Percentiles rank a stretch among this genome's conserved stretches.
Evolutionary conservation across 306 rosid genomes (phyloP).

Genomic region (Spatholobus suberectus): DNA sequence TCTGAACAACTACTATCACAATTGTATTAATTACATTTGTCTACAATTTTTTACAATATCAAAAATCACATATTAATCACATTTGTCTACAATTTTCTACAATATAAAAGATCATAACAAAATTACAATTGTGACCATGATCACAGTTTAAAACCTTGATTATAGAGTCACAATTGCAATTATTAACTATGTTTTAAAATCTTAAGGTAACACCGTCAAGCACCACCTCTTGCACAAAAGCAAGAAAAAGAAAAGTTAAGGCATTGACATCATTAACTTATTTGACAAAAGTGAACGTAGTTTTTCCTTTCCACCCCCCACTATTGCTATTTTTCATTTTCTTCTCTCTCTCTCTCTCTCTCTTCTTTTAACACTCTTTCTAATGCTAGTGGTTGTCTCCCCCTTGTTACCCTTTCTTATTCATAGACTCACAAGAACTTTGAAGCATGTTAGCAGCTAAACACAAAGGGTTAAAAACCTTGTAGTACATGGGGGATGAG

Average conservation of each 20-base stretch:
- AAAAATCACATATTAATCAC: not conserved
- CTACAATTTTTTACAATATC: too few species aligned
- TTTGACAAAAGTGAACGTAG: slow-evolving; percentile 65
- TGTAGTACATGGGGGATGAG: slow-evolving; percentile 50
- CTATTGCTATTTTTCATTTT: slow-evolving; percentile 45
- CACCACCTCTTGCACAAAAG: slow-evolving; percentile 14
- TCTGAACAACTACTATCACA: too few species aligned
- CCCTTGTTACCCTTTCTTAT: slow-evolving; percentile 40
- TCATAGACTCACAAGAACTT: slow-evolving; percentile 32
- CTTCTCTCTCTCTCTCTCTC: too few species aligned
- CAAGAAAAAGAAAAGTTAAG: slow-evolving; percentile 7
- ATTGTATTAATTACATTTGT: too few species aligned
- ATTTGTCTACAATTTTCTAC: not conserved
- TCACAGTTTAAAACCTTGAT: not conserved
- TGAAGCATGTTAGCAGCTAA: slow-evolving; percentile 75
- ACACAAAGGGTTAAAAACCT: slow-evolving; percentile 40
- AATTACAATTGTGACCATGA: not conserved
- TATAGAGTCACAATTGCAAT: not conserved
- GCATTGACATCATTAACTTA: slow-evolving; percentile 68
- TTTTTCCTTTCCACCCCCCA: slow-evolving; percentile 44
- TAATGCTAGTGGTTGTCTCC: slow-evolving; percentile 75
- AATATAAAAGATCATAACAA: not conserved
- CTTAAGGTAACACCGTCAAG: slow-evolving; percentile 28
- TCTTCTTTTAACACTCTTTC: slow-evolving; percentile 25
- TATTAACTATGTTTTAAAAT: not conserved